Evolutionary conservation across 176 grass and related monocot species (phyloP), one percentile per base, ranked within the genome.

Genomic region (Cenchrus purpureus): DNA sequence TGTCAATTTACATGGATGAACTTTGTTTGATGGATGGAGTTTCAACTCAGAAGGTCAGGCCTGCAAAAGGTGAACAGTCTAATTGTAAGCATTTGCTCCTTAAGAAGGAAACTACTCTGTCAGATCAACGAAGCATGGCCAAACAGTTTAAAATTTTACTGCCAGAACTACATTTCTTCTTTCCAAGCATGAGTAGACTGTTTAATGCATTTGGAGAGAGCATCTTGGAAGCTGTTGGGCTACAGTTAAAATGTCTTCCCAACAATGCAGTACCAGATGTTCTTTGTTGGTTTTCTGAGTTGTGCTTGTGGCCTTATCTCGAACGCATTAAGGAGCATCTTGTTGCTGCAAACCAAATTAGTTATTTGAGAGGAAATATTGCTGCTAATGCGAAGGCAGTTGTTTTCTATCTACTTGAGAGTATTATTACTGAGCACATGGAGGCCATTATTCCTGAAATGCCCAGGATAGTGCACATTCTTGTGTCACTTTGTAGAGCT

Each of bases 251-350:
- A 89, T 92, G 79, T 73, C 89, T 98, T 43, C 89, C 95, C 62
- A 89, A 74, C 60, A 93, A 77, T 85, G 79, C 86, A 70, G 85
- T 98, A 80, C 91, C 90, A 80, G 95, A 98, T 80, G 67, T 98
- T 42, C 95, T 98, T 77, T 93, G 89, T 82, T 98, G 95, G 95
- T 91, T 98, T 90, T 92, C 95, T 74, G 95, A 98, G 73, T 86
- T 98, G 89, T 98, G 95, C 77, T 77, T 95, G 83, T 98, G 93
- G 95, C 95, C 95, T 72, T 95, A 93, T 88, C 86, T 90, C 77
- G 80, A 92, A 88, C 79, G 22, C 83, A 82, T 91, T 66, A 93
- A 89, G 69, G 89, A 87, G 32, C 86, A 87, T 91, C 73, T 92
- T 87, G 16, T 78, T 60, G 56, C 79, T 77, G 73, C 82, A 73